Evolutionary conservation across 495 filamentous ascomycete species (phyloP), one percentile per base, ranked within the genome.

Genomic region (Penicillium cinerascens): DNA sequence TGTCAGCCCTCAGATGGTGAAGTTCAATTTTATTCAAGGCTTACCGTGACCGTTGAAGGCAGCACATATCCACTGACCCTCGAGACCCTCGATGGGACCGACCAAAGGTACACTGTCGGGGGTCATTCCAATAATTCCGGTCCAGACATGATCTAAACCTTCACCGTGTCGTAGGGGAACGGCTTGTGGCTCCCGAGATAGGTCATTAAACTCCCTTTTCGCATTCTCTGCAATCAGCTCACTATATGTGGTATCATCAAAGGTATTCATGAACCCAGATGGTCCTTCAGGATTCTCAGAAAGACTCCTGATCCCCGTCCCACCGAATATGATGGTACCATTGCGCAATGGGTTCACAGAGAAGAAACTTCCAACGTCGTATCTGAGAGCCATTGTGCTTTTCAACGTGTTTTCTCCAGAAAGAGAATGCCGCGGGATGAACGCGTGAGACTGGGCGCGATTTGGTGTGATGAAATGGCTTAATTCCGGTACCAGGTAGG

Each of bases 41-140:
- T 2, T 33, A 33, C 29, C 8, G 13, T 33, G 9, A 33, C 52
- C 52, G 27, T 55, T 49, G 22, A 55, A 55, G 2, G 45, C 52
- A 20, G 52, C 52, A 29, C 52, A 55, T 2, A 55, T 55, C 52
- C 46, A 55, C 33, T 55, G 46, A 22, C 52, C 46, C 22, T 44
- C 33, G 2, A 44, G 17, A 0, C 46, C 52, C 10, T 45, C 52
- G 18, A 55, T 29, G 6, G 45, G 45, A 6, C 52, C 46, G 22
- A 55, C 11, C 9, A 55, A 35, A 36, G 52, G 52, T 23, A 23
- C 45, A 22, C 22, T 20, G 22, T 55, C 46, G 13, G 45, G 25
- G 2, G 52, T 55, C 29, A 40, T 55, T 9, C 29, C 45, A 44
- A 49, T 37, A 10, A 55, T 55, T 13, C 45, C 52, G 7, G 52